phyloP scores from a whole-genome alignment of 305 asterid species.

The Fraxinus nigra region DNA sequence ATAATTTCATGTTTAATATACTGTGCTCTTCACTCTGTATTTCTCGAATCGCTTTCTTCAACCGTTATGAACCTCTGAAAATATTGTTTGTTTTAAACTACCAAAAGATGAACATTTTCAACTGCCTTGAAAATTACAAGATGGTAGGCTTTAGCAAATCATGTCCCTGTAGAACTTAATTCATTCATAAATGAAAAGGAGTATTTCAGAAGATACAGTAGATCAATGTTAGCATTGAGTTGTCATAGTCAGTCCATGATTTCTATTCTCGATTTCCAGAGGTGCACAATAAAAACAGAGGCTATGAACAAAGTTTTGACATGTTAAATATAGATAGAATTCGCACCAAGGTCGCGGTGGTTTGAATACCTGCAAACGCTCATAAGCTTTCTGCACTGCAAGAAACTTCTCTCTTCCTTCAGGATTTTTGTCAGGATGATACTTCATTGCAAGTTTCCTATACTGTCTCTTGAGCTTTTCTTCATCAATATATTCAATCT shows the following conservation, averaged over 20 bases:
- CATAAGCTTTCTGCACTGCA: constrained; percentile 98
- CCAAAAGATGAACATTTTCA: not conserved
- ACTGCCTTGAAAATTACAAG: not conserved
- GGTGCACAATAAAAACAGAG: not conserved
- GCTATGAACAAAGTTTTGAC: not conserved
- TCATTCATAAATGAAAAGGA: not conserved
- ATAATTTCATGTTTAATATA: not conserved
- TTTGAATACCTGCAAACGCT: constrained; percentile 81
- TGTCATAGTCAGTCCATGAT: not conserved
- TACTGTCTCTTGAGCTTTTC: constrained; percentile 98
- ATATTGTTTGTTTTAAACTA: not conserved
- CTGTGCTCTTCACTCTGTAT: not conserved
- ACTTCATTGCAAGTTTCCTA: constrained; percentile 96
- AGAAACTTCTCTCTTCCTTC: constrained; percentile 97
- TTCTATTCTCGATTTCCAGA: not conserved
- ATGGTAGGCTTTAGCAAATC: not conserved
- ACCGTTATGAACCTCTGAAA: not conserved
- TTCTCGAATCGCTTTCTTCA: not conserved
- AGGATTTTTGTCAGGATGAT: constrained; percentile 97
- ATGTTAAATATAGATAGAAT: constrained; percentile 1
- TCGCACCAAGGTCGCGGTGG: constrained; percentile 21
- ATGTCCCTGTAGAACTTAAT: constrained; percentile 1
- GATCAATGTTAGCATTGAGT: not conserved
- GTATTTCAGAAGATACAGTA: not conserved
- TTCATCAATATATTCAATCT: constrained; percentile 88